Base-by-base conservation (phyloP, 257 asterid genomes). In the Solanum bulbocastanum region DNA sequence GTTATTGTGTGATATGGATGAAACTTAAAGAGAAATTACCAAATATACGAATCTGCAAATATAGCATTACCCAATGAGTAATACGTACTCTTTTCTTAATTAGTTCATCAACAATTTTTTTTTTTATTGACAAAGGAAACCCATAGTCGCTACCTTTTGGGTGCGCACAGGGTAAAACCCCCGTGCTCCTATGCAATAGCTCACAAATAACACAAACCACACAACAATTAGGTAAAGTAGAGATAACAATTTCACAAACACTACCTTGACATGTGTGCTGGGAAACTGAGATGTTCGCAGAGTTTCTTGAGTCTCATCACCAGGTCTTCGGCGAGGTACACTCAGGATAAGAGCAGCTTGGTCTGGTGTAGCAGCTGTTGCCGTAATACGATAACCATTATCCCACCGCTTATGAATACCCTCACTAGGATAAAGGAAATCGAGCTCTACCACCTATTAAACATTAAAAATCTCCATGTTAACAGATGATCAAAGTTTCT, bases 321-420 rank as follows among this genome's bases (percentile, higher is more conserved):
- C 69, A 60, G 89, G 87, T 78, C 88, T 92, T 86, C 88, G 87
- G 66, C 90, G 90, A n/a, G 94, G 93, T 25, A 92, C 83, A 88
- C 94, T 92, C 89, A 92, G 89, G 83, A 90, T 89, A 85, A 89
- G 91, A 76, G 94, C 94, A 85, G 92, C 91, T 86, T 92, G 94
- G 88, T 92, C 94, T 68, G 79, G 12, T 6, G 94, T 92, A 42
- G 93, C 93, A 74, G 94, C 94, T 9, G 93, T 89, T 16, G 93
- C 88, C 4, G 93, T 92, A 78, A 92, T 92, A 23, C 94, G 88
- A 44, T 89, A 92, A 22, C 94, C 94, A 76, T 18, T 40, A 37
- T 92, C 94, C 94, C 94, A 92, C 2, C 94, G 90, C 85, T 90
- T 90, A 76, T 92, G 94, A 85, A 92, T 84, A 56, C 93, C 94